Evolutionary conservation across 495 filamentous ascomycete genomes (phyloP).

Genomic region (Lasiosphaeria miniovina): DNA sequence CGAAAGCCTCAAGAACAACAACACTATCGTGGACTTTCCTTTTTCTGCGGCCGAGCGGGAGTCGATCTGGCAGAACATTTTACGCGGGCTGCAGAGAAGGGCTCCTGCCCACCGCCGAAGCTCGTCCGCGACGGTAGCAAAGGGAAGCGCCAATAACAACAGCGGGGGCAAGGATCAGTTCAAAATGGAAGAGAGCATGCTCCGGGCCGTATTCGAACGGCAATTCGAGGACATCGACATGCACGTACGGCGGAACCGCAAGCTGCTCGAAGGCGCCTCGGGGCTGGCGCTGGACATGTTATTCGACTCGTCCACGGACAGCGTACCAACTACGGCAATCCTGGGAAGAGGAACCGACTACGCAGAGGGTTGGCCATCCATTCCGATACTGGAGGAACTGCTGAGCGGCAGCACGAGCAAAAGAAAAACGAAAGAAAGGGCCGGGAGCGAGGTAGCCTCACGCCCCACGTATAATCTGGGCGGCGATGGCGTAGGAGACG

Average conservation of each 20-base stretch:
- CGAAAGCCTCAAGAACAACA: slow-evolving; percentile 27
- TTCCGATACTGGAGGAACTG: slow-evolving; percentile 12
- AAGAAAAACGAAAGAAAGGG: too few relatives aligned
- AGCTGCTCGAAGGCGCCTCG: slow-evolving; percentile 15
- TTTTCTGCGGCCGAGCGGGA: slow-evolving; percentile 18
- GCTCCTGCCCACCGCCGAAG: slow-evolving; percentile 1
- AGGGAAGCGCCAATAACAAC: neutral
- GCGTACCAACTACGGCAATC: neutral
- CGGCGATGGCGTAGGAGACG: neutral
- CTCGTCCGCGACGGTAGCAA: neutral
- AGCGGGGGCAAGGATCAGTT: slow-evolving; percentile 4
- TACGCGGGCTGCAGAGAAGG: slow-evolving; percentile 18
- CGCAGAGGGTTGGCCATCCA: neutral
- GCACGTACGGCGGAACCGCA: slow-evolving; percentile 22
- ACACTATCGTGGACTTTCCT: slow-evolving; percentile 27
- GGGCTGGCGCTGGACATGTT: slow-evolving; percentile 20
- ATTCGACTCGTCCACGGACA: slow-evolving; percentile 12
- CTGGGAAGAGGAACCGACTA: neutral
- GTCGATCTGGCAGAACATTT: slow-evolving; percentile 26
- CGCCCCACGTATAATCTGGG: neutral
- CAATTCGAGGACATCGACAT: slow-evolving; percentile 21
- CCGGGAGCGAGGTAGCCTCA: neutral
- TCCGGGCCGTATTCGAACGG: slow-evolving; percentile 9
- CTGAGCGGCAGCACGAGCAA: neutral
- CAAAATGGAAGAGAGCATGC: slow-evolving; percentile 14